Percentiles rank a stretch among this genome's conserved stretches.
These are phyloP conservation scores for Myxozyma lipomycoides DNA, from an alignment of 805 yeast genomes.

Conservation along the genomic window DNA sequence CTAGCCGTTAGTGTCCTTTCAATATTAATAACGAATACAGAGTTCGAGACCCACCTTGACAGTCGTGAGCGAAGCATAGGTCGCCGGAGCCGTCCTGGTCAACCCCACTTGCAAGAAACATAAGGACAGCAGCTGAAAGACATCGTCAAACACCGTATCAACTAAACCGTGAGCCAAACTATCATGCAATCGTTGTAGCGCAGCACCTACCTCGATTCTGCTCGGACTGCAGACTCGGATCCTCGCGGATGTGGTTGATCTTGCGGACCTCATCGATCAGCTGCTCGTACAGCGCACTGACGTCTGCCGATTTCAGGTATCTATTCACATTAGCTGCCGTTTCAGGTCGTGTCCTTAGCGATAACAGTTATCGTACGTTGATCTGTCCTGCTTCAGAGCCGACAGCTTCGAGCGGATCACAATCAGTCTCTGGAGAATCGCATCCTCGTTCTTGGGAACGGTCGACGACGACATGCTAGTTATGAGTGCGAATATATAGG, in stretches of 20 bases:
- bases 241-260: constrained; percentile 35
- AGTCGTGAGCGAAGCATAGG: constrained; percentile 83
- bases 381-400: constrained; percentile 36
- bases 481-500: too few species aligned
- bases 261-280: constrained; percentile 34
- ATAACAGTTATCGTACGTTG: constrained; percentile 30
- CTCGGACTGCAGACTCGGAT: constrained; percentile 33
- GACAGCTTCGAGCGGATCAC: constrained; percentile 33
- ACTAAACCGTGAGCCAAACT: constrained; percentile 44
- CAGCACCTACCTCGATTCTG: constrained; percentile 31
- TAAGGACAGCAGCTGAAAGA: constrained; percentile 79
- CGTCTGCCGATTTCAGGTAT: constrained; percentile 37
- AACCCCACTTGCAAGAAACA: constrained; percentile 90
- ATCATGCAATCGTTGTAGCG: background rate
- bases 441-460: constrained; percentile 35
- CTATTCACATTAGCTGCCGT: constrained; percentile 1
- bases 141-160: constrained; percentile 78
- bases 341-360: background rate
- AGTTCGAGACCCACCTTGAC: constrained; percentile 41
- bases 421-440: constrained; percentile 33
- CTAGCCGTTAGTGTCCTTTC: constrained; percentile 4
- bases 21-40: background rate
- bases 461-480: too few species aligned
- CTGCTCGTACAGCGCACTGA: constrained; percentile 33
- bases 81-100: constrained; percentile 87